Conservation (phyloP, 306 rosid genomes). For the Quercus aquifolioides region DNA sequence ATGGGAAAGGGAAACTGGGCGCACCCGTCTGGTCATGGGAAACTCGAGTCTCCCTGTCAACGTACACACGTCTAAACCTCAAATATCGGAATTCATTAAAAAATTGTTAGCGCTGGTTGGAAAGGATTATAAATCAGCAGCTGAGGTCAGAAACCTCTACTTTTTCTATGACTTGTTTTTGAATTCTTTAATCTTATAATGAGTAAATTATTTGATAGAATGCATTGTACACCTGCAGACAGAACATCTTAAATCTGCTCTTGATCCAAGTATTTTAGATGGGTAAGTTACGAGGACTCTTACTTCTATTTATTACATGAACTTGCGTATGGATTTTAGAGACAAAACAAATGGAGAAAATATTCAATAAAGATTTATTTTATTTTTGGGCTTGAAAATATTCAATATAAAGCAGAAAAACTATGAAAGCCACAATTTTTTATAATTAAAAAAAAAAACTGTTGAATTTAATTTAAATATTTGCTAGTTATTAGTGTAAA, state of each 20-base stretch:
- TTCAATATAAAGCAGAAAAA: neutral
- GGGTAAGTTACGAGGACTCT: constrained; percentile 45
- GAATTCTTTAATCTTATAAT: neutral
- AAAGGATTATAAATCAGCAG: constrained; percentile 54
- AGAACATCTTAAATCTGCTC: constrained; percentile 39
- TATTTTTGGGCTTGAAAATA: no score
- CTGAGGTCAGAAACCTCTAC: constrained; percentile 31
- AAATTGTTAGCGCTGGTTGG: no score
- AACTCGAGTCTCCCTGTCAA: constrained; percentile 44
- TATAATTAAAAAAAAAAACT: no score
- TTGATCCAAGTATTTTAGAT: neutral
- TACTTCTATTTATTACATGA: neutral
- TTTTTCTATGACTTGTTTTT: neutral
- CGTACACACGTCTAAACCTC: neutral
- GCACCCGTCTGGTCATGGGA: constrained; percentile 25
- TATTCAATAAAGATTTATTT: neutral
- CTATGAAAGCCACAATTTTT: neutral
- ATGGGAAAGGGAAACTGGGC: constrained; percentile 51
- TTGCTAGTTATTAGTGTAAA: no score
- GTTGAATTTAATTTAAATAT: no score
- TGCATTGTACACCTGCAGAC: constrained; percentile 48
- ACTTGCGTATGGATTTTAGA: constrained; percentile 2
- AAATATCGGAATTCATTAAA: fast-evolving
- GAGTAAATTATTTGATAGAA: neutral
- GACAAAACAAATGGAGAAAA: neutral